phyloP scores from a whole-genome alignment of 257 asterid species.

The Solanum acaule region DNA sequence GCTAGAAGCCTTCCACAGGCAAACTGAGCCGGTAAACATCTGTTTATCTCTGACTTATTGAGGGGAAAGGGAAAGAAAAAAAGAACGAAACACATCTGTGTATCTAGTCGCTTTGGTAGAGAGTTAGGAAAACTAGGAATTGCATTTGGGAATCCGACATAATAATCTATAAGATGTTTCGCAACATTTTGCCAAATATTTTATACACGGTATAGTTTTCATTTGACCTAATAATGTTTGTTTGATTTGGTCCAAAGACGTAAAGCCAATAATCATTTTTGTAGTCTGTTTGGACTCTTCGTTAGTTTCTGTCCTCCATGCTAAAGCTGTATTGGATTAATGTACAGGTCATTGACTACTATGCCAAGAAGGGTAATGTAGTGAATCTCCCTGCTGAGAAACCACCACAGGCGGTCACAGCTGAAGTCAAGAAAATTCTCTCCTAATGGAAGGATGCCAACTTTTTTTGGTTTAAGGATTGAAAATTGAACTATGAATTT shows the following conservation, averaged over 20 bases:
- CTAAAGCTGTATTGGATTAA: background rate
- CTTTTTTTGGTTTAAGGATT: background rate
- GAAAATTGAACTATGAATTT: background rate
- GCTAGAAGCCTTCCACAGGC: conserved; percentile 87
- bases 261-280: background rate
- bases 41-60: background rate
- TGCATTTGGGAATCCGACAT: background rate
- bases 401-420: conserved; percentile 52
- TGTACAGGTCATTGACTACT: conserved; percentile 62
- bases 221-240: background rate
- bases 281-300: background rate
- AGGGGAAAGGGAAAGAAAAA: background rate
- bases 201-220: background rate
- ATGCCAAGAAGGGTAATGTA: conserved; percentile 44
- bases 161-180: background rate
- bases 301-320: background rate
- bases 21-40: conserved; percentile 67
- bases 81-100: background rate
- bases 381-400: conserved; percentile 74
- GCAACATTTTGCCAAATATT: background rate
- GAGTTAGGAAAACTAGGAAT: background rate
- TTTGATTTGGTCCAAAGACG: background rate
- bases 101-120: background rate
- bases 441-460: conserved; percentile 22
- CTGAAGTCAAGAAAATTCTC: conserved; percentile 61